Conservation (phyloP, 768 basidiomycete species). For the Pulveroboletus frians region DNA sequence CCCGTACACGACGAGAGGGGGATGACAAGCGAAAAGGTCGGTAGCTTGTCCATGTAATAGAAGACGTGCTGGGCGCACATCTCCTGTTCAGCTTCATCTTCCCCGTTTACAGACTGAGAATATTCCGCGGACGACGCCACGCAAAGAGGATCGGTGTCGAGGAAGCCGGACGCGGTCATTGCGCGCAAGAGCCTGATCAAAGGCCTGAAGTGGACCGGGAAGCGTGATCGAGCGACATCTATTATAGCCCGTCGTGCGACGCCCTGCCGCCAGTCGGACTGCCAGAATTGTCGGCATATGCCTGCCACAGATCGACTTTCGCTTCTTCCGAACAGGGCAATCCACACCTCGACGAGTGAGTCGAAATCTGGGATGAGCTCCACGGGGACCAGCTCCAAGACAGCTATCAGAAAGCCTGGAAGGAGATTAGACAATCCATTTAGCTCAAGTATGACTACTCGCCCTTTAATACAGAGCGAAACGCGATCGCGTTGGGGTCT, state of each 20-base stretch:
- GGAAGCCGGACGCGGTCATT: conserved; percentile 72
- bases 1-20: conserved; percentile 59
- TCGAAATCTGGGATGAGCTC: conserved; percentile 77
- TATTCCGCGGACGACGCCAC: conserved; percentile 41
- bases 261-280: conserved; percentile 63
- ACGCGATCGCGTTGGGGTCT: conserved; percentile 74
- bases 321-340: conserved; percentile 73
- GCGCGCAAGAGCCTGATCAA: conserved; percentile 69
- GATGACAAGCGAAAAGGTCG: conserved; percentile 72
- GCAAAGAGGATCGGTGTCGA: conserved; percentile 66
- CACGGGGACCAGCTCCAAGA: conserved; percentile 69
- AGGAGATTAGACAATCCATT: conserved; percentile 1
- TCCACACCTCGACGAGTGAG: conserved; percentile 68
- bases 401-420: conserved; percentile 68
- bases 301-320: conserved; percentile 54
- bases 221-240: conserved; percentile 76
- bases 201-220: conserved; percentile 71
- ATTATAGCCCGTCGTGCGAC: conserved; percentile 72
- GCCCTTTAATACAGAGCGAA: conserved; percentile 85
- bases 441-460: conserved; percentile 9
- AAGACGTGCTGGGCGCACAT: conserved; percentile 66
- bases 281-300: conserved; percentile 82
- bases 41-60: conserved; percentile 66
- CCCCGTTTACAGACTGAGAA: conserved; percentile 34
- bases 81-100: conserved; percentile 46